phyloP scores from a whole-genome alignment of 306 rosid species.

The Comarum palustre region DNA sequence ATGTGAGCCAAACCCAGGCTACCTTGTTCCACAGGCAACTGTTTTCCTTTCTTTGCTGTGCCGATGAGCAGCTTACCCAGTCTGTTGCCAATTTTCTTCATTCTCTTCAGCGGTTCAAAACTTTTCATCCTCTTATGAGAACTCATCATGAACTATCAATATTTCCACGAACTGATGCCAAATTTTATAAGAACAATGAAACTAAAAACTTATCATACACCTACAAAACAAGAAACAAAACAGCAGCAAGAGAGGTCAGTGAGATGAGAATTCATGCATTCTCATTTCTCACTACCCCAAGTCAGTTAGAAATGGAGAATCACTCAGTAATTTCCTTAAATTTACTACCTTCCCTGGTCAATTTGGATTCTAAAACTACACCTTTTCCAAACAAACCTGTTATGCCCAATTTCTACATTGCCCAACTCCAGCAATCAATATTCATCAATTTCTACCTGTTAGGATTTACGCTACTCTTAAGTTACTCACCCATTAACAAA shows the following conservation, averaged over 20 bases:
- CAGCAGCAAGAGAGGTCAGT: neutral
- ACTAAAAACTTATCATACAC: neutral
- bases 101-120: neutral
- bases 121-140: neutral
- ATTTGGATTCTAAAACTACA: neutral
- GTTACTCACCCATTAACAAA: neutral
- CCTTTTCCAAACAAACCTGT: neutral
- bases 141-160: neutral
- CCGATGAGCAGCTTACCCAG: neutral
- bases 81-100: neutral
- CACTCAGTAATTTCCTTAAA: neutral
- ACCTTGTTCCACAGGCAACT: neutral
- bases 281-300: neutral
- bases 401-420: neutral
- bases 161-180: neutral
- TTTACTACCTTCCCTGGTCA: neutral
- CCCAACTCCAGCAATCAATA: neutral
- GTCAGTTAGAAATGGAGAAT: neutral
- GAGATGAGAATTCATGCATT: neutral
- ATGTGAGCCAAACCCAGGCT: neutral
- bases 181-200: neutral
- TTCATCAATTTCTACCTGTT: too few species aligned
- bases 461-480: neutral
- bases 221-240: neutral
- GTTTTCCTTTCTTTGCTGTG: neutral